Conservation (phyloP, 331 rosid genomes). For the Prunus yedoensis region DNA sequence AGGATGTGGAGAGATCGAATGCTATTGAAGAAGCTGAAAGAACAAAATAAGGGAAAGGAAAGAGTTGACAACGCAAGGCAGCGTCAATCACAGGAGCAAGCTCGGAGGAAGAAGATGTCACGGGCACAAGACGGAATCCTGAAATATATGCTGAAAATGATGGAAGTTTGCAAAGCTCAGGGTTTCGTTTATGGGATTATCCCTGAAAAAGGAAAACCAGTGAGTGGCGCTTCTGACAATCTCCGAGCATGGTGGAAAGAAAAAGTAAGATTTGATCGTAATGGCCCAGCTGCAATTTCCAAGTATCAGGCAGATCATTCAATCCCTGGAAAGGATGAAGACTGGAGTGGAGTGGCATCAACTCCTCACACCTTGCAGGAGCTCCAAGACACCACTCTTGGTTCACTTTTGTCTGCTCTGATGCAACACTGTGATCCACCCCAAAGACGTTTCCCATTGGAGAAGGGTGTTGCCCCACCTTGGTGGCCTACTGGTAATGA, state of each 20-base stretch:
- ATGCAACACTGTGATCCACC: slow-evolving; percentile 56
- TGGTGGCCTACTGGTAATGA: slow-evolving; percentile 50
- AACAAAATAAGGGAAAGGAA: slow-evolving; percentile 26
- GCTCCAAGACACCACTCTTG: slow-evolving; percentile 55
- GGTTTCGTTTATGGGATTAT: slow-evolving; percentile 53
- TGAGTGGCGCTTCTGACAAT: slow-evolving; percentile 50
- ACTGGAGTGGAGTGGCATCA: slow-evolving; percentile 29
- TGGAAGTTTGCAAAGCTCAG: slow-evolving; percentile 54
- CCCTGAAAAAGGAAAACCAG: slow-evolving; percentile 52
- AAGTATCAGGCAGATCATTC: slow-evolving; percentile 42
- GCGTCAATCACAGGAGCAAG: slow-evolving; percentile 50
- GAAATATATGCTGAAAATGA: slow-evolving; percentile 52
- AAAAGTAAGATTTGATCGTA: slow-evolving; percentile 45
- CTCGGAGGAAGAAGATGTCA: slow-evolving; percentile 57
- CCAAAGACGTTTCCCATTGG: slow-evolving; percentile 50
- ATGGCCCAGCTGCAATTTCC: slow-evolving; percentile 48
- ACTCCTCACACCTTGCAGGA: slow-evolving; percentile 51
- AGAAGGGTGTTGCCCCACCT: slow-evolving; percentile 50
- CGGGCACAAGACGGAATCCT: slow-evolving; percentile 47
- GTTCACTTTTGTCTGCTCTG: slow-evolving; percentile 49
- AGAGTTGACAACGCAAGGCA: slow-evolving; percentile 26
- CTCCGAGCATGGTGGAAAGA: slow-evolving; percentile 59
- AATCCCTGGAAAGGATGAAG: slow-evolving; percentile 27
- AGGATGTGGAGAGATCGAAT: slow-evolving; percentile 51
- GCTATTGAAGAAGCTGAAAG: slow-evolving; percentile 36